Percentiles rank a stretch among this genome's conserved stretches.
phyloP scores from a whole-genome alignment of 2,329 filamentous ascomycete genomes.

The Lasiodiplodia citricola region DNA sequence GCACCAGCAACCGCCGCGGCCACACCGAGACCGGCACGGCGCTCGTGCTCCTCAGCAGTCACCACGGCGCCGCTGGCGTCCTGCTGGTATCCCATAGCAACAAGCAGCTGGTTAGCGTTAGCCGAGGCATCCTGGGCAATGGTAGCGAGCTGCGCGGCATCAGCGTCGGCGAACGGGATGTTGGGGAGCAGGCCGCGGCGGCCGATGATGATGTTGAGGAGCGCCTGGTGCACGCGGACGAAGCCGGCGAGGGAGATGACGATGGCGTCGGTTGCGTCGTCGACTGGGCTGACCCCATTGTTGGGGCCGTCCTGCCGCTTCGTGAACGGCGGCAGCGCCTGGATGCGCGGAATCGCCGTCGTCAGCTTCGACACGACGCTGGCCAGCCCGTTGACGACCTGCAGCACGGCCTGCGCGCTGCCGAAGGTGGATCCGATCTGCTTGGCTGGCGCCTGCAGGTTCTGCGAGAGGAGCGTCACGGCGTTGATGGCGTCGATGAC shows the following conservation, averaged over 20 bases:
- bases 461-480: conserved; percentile 28
- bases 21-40: background rate
- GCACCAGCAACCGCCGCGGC: conserved; percentile 23
- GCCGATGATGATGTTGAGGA: conserved; percentile 29
- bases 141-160: background rate
- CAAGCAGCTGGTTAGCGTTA: background rate
- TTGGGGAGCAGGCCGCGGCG: conserved; percentile 24
- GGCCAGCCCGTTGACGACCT: conserved; percentile 23
- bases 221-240: conserved; percentile 28
- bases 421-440: conserved; percentile 13
- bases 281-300: background rate
- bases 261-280: conserved; percentile 25
- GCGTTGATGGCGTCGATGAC: conserved; percentile 31
- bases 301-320: no score
- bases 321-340: background rate
- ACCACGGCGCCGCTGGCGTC: no score
- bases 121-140: no score
- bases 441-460: conserved; percentile 26
- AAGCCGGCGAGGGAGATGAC: conserved; percentile 27
- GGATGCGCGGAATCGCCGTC: background rate
- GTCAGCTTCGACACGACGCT: background rate
- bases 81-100: no score
- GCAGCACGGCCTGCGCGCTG: conserved; percentile 12
- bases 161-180: background rate
- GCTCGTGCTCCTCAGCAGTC: background rate